Evolutionary conservation across 1,139 yeast genomes (phyloP).

Genomic region (Pichia sp.): DNA sequence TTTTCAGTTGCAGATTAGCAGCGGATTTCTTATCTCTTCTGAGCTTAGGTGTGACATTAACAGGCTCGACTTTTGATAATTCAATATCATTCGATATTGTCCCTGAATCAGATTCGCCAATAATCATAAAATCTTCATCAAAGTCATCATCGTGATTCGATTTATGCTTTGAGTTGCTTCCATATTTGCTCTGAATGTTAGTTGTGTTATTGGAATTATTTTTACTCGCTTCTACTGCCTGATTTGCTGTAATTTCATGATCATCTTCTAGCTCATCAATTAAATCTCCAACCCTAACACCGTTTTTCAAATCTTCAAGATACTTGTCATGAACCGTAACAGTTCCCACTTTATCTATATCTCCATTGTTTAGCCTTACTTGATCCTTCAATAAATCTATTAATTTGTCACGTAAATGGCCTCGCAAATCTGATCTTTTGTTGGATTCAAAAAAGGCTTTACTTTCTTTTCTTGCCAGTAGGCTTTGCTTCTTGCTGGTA

Average conservation of each 20-base stretch:
- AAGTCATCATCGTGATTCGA: slow-evolving; percentile 2
- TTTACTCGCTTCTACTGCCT: not conserved
- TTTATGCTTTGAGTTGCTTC: not conserved
- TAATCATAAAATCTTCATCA: slow-evolving; percentile 12
- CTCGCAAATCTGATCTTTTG: slow-evolving; percentile 31
- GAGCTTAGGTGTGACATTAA: not conserved
- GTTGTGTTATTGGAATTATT: not conserved
- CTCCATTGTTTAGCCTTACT: slow-evolving; percentile 26
- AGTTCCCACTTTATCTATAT: slow-evolving; percentile 29
- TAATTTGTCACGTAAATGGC: slow-evolving; percentile 27
- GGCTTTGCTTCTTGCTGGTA: slow-evolving; percentile 10
- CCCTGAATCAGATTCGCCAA: slow-evolving; percentile 6
- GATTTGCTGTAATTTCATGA: not conserved
- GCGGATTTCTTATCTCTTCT: no score
- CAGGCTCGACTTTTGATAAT: not conserved
- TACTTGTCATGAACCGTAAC: slow-evolving; percentile 4
- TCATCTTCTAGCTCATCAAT: not conserved
- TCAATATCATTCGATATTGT: not conserved
- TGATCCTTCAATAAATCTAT: slow-evolving; percentile 32
- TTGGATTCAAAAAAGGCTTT: slow-evolving; percentile 26
- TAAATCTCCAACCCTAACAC: not conserved
- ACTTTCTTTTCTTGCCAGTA: slow-evolving; percentile 3
- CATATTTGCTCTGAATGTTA: not conserved
- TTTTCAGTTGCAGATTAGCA: no score
- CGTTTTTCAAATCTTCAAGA: not conserved